Evolutionary conservation across 164 flowering plant genomes (phyloP).

Genomic region (Macadamia tetraphylla): DNA sequence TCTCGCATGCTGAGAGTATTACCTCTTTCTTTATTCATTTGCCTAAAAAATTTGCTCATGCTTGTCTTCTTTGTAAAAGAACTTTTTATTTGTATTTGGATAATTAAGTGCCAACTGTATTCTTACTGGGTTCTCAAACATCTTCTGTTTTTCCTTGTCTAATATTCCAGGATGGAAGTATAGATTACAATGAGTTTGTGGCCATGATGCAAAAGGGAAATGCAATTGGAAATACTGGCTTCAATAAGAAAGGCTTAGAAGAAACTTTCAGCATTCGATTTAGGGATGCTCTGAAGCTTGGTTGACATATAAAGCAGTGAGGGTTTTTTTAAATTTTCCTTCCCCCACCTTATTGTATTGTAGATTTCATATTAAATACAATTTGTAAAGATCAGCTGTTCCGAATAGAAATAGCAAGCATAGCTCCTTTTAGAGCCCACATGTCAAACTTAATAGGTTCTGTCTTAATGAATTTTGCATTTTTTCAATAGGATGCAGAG

Average conservation of each 20-base stretch:
- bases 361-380: background rate
- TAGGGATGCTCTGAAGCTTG: constrained; percentile 18
- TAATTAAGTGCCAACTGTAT: background rate
- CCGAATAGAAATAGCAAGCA: background rate
- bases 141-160: background rate
- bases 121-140: background rate
- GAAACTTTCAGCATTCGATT: constrained; percentile 10
- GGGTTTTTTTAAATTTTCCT: background rate
- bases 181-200: constrained; percentile 64
- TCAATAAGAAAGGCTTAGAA: constrained; percentile 20
- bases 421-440: background rate
- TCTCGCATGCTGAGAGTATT: background rate
- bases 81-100: too few relatives aligned
- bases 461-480: background rate
- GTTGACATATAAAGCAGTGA: background rate
- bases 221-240: constrained; percentile 13
- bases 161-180: constrained; percentile 53
- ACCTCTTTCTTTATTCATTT: background rate
- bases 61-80: too few relatives aligned
- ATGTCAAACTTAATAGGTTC: background rate
- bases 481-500: background rate
- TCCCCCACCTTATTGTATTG: background rate
- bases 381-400: background rate
- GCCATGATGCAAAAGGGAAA: constrained; percentile 54
- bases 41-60: too few relatives aligned